Conservation (phyloP, 805 yeast genomes). For the Peterozyma xylosa region DNA sequence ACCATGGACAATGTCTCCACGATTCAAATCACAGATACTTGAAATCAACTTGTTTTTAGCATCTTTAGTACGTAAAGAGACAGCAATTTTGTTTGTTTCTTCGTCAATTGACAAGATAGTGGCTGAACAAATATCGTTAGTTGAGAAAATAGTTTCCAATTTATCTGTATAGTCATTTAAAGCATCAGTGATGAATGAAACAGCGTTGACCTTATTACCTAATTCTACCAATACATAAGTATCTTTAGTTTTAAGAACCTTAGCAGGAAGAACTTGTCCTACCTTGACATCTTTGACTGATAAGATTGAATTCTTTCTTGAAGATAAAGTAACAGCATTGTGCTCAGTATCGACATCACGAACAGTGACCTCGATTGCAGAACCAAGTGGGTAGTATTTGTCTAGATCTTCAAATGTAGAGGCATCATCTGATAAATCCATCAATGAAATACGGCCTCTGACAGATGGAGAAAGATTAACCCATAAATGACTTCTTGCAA, state of each 20-base stretch:
- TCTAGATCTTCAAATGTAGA: constrained; percentile 40
- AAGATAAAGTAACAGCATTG: constrained; percentile 39
- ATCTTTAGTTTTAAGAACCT: constrained; percentile 50
- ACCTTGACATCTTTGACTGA: constrained; percentile 42
- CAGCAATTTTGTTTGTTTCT: constrained; percentile 45
- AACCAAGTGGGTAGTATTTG: constrained; percentile 61
- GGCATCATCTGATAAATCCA: constrained; percentile 56
- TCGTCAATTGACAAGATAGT: constrained; percentile 40
- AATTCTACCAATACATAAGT: constrained; percentile 61
- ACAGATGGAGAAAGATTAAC: constrained; percentile 62
- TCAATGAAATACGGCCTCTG: constrained; percentile 56
- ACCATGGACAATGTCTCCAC: constrained; percentile 77
- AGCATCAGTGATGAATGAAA: constrained; percentile 72
- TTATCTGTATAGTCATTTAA: constrained; percentile 55
- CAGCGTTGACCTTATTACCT: constrained; percentile 54
- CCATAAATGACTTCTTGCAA: constrained; percentile 54
- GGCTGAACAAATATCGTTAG: constrained; percentile 51
- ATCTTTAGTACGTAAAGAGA: constrained; percentile 52
- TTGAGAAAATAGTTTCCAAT: constrained; percentile 38
- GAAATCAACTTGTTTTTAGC: constrained; percentile 44
- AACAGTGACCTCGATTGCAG: constrained; percentile 56
- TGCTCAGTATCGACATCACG: constrained; percentile 45
- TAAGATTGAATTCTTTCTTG: constrained; percentile 33
- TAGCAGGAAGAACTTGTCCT: constrained; percentile 54
- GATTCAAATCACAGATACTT: constrained; percentile 43